Evolutionary conservation across 257 asterid species (phyloP).

Genomic region (Mentha longifolia): DNA sequence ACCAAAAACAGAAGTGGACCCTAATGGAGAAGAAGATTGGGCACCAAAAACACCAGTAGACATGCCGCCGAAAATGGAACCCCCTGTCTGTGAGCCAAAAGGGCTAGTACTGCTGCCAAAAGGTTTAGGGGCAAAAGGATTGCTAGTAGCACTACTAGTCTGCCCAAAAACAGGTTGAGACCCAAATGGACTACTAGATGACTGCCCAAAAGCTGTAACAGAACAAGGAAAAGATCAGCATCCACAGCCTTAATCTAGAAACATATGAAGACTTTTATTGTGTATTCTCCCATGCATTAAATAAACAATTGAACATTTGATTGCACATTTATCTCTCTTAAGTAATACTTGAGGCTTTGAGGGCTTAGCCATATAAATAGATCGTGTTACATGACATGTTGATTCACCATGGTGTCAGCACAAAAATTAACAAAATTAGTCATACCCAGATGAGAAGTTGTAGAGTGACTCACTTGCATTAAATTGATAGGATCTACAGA

Average conservation of each 20-base stretch:
- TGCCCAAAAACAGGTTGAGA: slow-evolving; percentile 93
- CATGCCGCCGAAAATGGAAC: slow-evolving; percentile 86
- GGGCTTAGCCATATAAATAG: not conserved
- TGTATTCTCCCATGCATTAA: not conserved
- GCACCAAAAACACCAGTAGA: slow-evolving; percentile 94
- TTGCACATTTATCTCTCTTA: not conserved
- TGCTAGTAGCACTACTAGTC: slow-evolving; percentile 66
- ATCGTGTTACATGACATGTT: not conserved
- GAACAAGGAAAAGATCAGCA: slow-evolving; percentile 26
- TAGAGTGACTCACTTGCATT: not conserved
- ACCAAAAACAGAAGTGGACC: slow-evolving; percentile 87
- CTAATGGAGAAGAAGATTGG: slow-evolving; percentile 82
- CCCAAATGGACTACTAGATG: slow-evolving; percentile 91
- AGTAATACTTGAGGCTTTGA: not conserved
- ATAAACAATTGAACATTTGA: slow-evolving; percentile 11
- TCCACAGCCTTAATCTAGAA: slow-evolving; percentile 2
- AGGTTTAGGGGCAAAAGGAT: slow-evolving; percentile 95
- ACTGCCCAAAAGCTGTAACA: slow-evolving; percentile 92
- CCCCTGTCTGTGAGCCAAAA: slow-evolving; percentile 86
- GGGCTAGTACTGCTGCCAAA: slow-evolving; percentile 80
- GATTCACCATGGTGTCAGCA: not conserved
- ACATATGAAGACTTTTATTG: not conserved
- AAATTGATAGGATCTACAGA: not conserved
- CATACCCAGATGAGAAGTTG: not conserved
- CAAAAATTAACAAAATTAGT: too few species aligned